Evolutionary conservation across 768 basidiomycete species (phyloP).

Genomic region (Boletus barrowsii): DNA sequence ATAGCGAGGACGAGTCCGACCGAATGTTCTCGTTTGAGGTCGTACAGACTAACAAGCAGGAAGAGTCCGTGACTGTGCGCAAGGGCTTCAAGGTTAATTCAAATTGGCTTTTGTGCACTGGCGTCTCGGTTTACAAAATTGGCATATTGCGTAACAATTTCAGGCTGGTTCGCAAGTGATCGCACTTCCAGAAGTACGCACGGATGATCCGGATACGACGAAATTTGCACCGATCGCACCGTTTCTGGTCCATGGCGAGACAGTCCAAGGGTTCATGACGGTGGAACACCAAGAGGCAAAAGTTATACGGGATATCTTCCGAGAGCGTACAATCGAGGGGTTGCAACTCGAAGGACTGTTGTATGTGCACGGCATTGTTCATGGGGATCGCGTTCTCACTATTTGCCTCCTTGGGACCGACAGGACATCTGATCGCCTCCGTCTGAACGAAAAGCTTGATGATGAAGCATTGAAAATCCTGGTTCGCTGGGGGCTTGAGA

Average conservation of each 20-base stretch:
- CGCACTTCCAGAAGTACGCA: conserved; percentile 1
- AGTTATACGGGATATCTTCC: not conserved
- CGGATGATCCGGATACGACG: conserved; percentile 1
- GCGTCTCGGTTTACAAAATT: not conserved
- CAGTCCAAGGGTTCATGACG: conserved; percentile 40
- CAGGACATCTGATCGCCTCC: no score
- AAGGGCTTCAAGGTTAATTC: conserved; percentile 45
- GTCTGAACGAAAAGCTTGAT: no score
- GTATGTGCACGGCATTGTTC: no score
- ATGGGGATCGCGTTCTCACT: no score
- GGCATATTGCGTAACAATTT: not conserved
- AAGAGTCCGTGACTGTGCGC: conserved; percentile 43
- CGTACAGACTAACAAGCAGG: conserved; percentile 17
- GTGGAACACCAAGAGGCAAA: conserved; percentile 19
- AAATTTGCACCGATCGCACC: conserved; percentile 18
- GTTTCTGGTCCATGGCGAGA: conserved; percentile 39
- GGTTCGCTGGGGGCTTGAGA: no score
- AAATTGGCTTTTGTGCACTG: not conserved
- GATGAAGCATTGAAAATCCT: no score
- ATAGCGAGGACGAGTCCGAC: conserved; percentile 34
- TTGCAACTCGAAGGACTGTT: no score
- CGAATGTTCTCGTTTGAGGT: conserved; percentile 55
- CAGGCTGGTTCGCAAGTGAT: conserved; percentile 16
- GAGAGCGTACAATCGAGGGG: no score
- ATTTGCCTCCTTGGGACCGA: no score